phyloP scores from a whole-genome alignment of 306 rosid genomes.

The Corylus americana region DNA sequence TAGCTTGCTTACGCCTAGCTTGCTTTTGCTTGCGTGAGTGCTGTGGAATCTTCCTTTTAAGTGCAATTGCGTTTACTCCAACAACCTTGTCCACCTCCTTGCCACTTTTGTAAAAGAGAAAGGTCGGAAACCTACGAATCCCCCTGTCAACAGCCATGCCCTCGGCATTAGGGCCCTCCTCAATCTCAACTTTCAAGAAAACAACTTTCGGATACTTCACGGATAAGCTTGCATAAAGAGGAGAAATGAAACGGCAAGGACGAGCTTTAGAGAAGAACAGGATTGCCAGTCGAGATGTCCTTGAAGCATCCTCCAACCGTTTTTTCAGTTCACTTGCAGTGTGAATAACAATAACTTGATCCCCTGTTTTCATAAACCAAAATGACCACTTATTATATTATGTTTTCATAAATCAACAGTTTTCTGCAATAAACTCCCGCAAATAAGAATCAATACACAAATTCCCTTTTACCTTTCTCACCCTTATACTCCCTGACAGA shows the following conservation, averaged over 20 bases:
- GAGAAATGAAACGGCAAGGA: conserved; percentile 76
- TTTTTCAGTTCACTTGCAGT: conserved; percentile 54
- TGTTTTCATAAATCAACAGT: background rate
- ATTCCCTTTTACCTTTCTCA: too few relatives aligned
- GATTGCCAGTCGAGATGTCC: conserved; percentile 59
- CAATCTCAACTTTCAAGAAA: conserved; percentile 72
- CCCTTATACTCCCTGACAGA: too few relatives aligned
- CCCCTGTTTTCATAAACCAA: conserved; percentile 44
- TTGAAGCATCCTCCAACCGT: conserved; percentile 69
- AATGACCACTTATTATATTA: background rate
- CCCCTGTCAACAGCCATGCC: too few relatives aligned
- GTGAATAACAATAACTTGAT: conserved; percentile 57
- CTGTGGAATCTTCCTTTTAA: too few relatives aligned
- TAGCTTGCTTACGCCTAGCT: too few relatives aligned
- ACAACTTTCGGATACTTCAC: conserved; percentile 64
- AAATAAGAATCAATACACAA: too few relatives aligned
- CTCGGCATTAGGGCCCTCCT: conserved; percentile 33
- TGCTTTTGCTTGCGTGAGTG: too few relatives aligned
- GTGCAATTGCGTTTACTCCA: too few relatives aligned
- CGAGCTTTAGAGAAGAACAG: conserved; percentile 61
- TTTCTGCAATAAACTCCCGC: too few relatives aligned
- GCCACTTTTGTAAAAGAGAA: too few relatives aligned
- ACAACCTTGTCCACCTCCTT: too few relatives aligned
- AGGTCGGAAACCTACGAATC: too few relatives aligned
- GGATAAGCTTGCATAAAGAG: conserved; percentile 68